Evolutionary conservation across 306 rosid species (phyloP).

Genomic region (Castanospermum australe): DNA sequence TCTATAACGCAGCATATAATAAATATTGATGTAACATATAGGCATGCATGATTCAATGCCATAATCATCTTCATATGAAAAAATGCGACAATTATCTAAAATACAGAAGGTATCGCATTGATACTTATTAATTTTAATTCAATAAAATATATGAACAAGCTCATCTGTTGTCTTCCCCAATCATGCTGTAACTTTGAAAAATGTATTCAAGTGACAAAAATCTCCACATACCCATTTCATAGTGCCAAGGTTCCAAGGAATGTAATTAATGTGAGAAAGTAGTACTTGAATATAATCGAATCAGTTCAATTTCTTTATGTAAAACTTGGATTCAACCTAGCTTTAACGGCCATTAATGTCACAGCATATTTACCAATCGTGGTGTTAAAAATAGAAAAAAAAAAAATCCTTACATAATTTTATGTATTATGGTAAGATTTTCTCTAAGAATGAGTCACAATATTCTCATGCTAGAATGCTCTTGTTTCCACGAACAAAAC

Average conservation of each 20-base stretch:
- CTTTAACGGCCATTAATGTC: background rate
- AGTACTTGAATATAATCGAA: background rate
- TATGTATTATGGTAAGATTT: too few species aligned
- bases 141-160: slow-evolving; percentile 22
- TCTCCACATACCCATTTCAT: slow-evolving; percentile 5
- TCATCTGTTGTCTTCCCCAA: slow-evolving; percentile 34
- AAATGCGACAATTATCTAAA: background rate
- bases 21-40: background rate
- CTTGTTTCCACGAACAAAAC: background rate
- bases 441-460: too few species aligned
- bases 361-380: background rate
- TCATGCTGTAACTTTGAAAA: slow-evolving; percentile 29
- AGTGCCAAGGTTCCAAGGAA: background rate
- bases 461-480: background rate
- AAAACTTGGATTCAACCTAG: background rate
- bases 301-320: background rate
- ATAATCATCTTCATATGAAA: background rate
- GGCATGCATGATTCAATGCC: background rate
- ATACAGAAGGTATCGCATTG: background rate
- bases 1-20: background rate
- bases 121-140: background rate
- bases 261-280: background rate
- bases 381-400: slow-evolving; percentile 2
- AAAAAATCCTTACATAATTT: background rate
- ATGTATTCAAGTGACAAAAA: slow-evolving; percentile 9